Conservation (phyloP, 768 basidiomycete species). For the Suillus subalutaceus region DNA sequence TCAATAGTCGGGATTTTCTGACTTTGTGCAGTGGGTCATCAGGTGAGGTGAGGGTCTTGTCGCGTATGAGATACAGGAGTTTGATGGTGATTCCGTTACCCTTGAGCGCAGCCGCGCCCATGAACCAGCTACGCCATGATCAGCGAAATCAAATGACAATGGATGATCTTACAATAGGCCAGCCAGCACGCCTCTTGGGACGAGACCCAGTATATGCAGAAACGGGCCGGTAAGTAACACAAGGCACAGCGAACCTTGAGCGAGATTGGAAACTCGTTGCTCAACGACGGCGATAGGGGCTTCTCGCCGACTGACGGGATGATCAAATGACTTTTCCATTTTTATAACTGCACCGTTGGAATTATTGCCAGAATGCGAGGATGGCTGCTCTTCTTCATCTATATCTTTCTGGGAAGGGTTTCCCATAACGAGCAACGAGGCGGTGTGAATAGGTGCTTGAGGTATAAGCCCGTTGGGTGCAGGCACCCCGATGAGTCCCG, state of each 20-base stretch:
- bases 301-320: constrained; percentile 38
- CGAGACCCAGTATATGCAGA: constrained; percentile 74
- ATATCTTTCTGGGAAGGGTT: constrained; percentile 39
- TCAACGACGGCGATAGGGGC: constrained; percentile 81
- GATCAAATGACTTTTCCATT: constrained; percentile 29
- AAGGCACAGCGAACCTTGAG: constrained; percentile 78
- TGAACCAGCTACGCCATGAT: constrained; percentile 69
- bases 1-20: constrained; percentile 68
- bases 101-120: constrained; percentile 83
- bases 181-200: constrained; percentile 82
- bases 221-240: constrained; percentile 83
- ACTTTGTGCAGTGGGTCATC: constrained; percentile 78
- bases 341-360: constrained; percentile 15
- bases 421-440: constrained; percentile 75
- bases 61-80: constrained; percentile 77
- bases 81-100: constrained; percentile 84
- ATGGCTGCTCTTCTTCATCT: constrained; percentile 38
- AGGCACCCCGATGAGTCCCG: constrained; percentile 83
- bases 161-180: constrained; percentile 75
- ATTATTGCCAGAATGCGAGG: constrained; percentile 12
- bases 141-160: constrained; percentile 7
- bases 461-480: constrained; percentile 87
- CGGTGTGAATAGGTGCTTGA: constrained; percentile 92
- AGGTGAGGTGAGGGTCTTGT: constrained; percentile 59
- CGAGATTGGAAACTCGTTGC: constrained; percentile 90